Evolutionary conservation across 257 asterid genomes (phyloP).

Genomic region (Capsicum pubescens): DNA sequence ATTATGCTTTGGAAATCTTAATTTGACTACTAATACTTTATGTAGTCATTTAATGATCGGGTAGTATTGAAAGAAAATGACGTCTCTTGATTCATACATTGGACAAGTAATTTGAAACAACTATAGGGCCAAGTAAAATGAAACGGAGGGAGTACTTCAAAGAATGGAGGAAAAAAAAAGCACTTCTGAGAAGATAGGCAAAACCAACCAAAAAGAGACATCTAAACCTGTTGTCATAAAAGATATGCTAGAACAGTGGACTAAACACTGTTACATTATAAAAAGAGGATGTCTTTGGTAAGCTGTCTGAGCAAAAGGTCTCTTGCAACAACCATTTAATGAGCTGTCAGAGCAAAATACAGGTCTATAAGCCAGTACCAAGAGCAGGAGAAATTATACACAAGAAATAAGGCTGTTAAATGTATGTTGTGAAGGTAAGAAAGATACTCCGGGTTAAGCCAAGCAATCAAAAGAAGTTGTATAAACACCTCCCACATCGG

Average conservation of each 20-base stretch:
- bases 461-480: background rate
- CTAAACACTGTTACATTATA: conserved; percentile 17
- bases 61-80: too few species aligned
- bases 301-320: conserved; percentile 17
- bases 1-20: too few species aligned
- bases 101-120: too few species aligned
- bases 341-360: background rate
- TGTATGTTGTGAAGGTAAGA: conserved; percentile 8
- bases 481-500: background rate
- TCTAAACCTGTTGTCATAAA: background rate
- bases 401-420: background rate
- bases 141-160: background rate
- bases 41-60: too few species aligned
- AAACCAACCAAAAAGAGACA: conserved; percentile 1
- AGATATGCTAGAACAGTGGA: background rate
- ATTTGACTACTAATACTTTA: too few species aligned
- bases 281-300: background rate
- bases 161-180: conserved; percentile 4
- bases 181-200: conserved; percentile 3
- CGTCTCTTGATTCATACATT: too few species aligned
- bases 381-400: background rate
- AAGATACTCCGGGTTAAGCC: background rate
- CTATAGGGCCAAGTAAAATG: too few species aligned
- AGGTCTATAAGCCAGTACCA: conserved; percentile 2
- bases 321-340: background rate